Base-by-base conservation (phyloP, 2,329 filamentous ascomycete genomes). In the Fusarium annulatum region DNA sequence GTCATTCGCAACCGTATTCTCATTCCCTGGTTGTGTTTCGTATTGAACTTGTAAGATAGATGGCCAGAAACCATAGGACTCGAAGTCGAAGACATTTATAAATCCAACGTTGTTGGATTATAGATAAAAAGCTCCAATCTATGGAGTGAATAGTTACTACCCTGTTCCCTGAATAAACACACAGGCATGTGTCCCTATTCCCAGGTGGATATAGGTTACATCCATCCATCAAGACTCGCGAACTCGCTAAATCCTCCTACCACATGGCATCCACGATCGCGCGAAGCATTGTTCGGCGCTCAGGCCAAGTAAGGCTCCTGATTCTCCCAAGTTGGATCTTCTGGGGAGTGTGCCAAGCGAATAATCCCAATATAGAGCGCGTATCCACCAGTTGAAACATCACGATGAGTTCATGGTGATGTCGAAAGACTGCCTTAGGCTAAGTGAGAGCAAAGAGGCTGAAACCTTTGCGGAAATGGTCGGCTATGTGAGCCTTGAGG, bases 201-300 rank as follows among this genome's bases (percentile, higher is more conserved):
- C 16, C 15, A 0, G 11, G 55, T 61, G 62, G 63, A 61, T 53
- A 66, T 30, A 68, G 11, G 36, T 38, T 51, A 42, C 28, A 67
- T 48, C 23, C 48, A 42, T 28, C 19, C 33, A 48, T 16, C 39
- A 21, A 49, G 39, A 64, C 21, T 42, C 18, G 23, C 14, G 14
- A n/a, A 67, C n/a, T 49, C 56, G 64, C 64, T 68, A 49, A 36
- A 53, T 28, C 26, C 36, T 42, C 45, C 34, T 46, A 28, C 34
- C 42, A 59, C 41, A 63, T 60, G 60, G 34, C 43, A 42, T 58
- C 38, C 39, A 51, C 33, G 43, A 41, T 49, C 7, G 30, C 30
- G 41, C 18, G 26, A 39, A 39, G 42, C 56, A 58, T 55, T 55
- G 12, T 7, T 34, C 12, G 42, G 10, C 65, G 65, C 65, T 68